phyloP scores from a whole-genome alignment of 805 yeast species.

The Metschnikowia cerradonensis region DNA sequence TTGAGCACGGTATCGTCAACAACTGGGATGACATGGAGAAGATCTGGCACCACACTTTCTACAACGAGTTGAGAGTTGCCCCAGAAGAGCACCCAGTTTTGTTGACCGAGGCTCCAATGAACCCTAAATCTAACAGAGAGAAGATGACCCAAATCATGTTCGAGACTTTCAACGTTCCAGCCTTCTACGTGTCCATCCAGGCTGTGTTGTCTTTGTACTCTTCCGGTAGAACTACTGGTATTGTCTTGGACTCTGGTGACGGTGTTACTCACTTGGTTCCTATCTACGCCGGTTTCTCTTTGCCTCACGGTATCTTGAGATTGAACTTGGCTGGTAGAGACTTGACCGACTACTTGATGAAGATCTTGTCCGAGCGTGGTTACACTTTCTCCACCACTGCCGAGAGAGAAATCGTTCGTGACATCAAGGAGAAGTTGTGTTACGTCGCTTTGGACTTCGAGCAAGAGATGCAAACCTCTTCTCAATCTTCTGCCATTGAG shows the following conservation, averaged over 20 bases:
- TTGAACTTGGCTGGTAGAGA: slow-evolving; percentile 99
- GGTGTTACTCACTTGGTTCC: slow-evolving; percentile 99
- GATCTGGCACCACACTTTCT: slow-evolving; percentile 99
- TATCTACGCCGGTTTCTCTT: slow-evolving; percentile 98
- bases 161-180: slow-evolving; percentile 99
- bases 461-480: slow-evolving; percentile 98
- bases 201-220: slow-evolving; percentile 98
- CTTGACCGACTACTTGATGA: slow-evolving; percentile 98
- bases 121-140: slow-evolving; percentile 99
- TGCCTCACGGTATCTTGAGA: slow-evolving; percentile 98
- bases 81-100: slow-evolving; percentile 99
- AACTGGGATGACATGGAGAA: slow-evolving; percentile 99
- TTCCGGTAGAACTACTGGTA: slow-evolving; percentile 99
- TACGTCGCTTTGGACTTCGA: slow-evolving; percentile 98
- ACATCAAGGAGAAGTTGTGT: slow-evolving; percentile 97
- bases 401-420: slow-evolving; percentile 93
- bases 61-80: slow-evolving; percentile 99
- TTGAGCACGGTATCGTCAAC: slow-evolving; percentile 99
- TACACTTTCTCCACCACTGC: slow-evolving; percentile 98
- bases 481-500: slow-evolving; percentile 97
- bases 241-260: slow-evolving; percentile 98
- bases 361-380: slow-evolving; percentile 97
- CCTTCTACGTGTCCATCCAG: slow-evolving; percentile 97
- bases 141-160: slow-evolving; percentile 99
- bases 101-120: slow-evolving; percentile 99